Base-by-base conservation (phyloP, 2,329 filamentous ascomycete species). In the Calonectria leucothoes region DNA sequence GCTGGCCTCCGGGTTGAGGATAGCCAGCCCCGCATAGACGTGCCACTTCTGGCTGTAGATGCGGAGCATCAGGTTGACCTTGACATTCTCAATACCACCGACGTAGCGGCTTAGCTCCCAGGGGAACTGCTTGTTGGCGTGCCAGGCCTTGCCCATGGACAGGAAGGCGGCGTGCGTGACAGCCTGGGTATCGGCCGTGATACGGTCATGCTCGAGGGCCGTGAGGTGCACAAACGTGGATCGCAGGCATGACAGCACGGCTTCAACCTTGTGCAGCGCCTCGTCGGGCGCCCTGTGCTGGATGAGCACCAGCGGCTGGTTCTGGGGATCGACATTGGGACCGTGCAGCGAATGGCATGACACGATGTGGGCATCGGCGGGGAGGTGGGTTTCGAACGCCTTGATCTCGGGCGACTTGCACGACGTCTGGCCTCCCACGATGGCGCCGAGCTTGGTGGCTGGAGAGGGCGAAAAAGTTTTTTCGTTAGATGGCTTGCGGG, bases 21-120 rank as follows among this genome's bases (percentile, higher is more conserved):
- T 99, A 14, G 97, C 97, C 11, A 99, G 93, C 0, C 97, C 97
- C 25, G 97, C 97, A 84, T 99, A 99, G 71, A 99, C 97, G 87
- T 99, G 97, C 97, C 97, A 99, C 85, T 98, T 99, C 85, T 98
- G 98, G 73, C 94, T 93, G 87, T 98, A 99, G 86, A 99, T 98
- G 79, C 97, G 95, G 77, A 99, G 88, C 78, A 95, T 98, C 78
- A 98, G 93, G 86, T 99, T 99, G 87, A 98, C 98, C 87, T 99
- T 99, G 80, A 98, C 96, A 84, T 99, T 99, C 85, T 99, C 97
- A 81, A 99, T 98, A 66, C 97, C 97, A 72, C 97, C 97, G 5
- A 98, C 92, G 85, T 98, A 99, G 75, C 97, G 95, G n/a, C 93
- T 92, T 59, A 96, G 92, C 81, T 98, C 96, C 97, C 97, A 99